Conservation (phyloP, 2,329 filamentous ascomycete species). For the Mycosphaerelloides madeirae region DNA sequence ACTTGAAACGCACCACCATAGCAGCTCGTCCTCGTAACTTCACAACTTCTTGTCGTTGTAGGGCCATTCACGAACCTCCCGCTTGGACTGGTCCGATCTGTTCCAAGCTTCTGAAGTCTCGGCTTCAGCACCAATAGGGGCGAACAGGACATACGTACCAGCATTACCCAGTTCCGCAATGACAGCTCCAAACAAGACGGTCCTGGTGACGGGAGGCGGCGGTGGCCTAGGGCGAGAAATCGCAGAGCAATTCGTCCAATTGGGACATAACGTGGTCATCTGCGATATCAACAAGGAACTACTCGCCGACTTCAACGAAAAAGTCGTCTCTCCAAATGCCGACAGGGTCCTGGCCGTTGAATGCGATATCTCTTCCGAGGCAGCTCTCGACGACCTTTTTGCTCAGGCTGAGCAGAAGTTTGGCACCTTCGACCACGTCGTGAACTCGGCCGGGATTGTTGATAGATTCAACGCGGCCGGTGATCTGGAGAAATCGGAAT, state of each 20-base stretch:
- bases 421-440: slow-evolving; percentile 40
- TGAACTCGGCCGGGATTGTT: slow-evolving; percentile 57
- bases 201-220: slow-evolving; percentile 31
- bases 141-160: too few relatives aligned
- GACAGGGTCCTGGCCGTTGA: slow-evolving; percentile 31
- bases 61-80: too few relatives aligned
- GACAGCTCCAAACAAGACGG: slow-evolving; percentile 25
- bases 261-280: slow-evolving; percentile 34
- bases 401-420: slow-evolving; percentile 35
- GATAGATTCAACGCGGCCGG: slow-evolving; percentile 54
- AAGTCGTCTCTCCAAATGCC: slow-evolving; percentile 20
- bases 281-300: slow-evolving; percentile 34
- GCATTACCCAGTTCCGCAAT: too few relatives aligned
- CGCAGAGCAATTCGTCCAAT: slow-evolving; percentile 28
- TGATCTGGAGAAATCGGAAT: slow-evolving; percentile 42
- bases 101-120: too few relatives aligned
- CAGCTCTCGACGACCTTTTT: slow-evolving; percentile 37
- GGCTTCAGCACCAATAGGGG: too few relatives aligned
- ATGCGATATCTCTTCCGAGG: slow-evolving; percentile 36
- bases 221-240: slow-evolving; percentile 34
- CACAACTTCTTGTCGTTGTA: too few relatives aligned
- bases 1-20: too few relatives aligned
- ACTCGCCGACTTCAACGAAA: slow-evolving; percentile 27
- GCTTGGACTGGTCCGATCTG: too few relatives aligned
- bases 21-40: too few relatives aligned